Base-by-base conservation (phyloP, 1,139 yeast genomes). In the Suhomyces maxii region DNA sequence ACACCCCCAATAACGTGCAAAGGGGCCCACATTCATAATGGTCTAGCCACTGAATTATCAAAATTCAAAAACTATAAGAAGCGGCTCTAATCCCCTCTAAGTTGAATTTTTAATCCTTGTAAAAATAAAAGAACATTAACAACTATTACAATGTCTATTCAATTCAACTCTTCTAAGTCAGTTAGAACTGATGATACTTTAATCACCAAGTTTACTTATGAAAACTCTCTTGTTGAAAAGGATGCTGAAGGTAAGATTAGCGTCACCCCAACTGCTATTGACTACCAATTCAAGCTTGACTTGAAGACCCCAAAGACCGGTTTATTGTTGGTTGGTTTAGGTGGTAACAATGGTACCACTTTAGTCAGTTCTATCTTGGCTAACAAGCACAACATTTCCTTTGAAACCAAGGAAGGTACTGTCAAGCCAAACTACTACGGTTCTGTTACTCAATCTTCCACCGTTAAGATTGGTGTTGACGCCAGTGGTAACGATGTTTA, bases 301-400 rank as follows among this genome's bases (percentile, higher is more conserved):
- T 77, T 89, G 65, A 79, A 77, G 53, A 84, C 86, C 46, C 96
- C 97, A 57, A 89, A 86, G 71, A 81, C 90, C 46, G 98, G 97
- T 63, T 76, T 91, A 53, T 72, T 91, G 82, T 79, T 91, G 56
- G 97, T 91, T 45, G 98, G 98, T 57, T 79, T 90, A 57, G 98
- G 97, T 60, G 98, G 98, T 71, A 91, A 91, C 77, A 91, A 91
- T 64, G 98, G 98, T 69, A 80, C 97, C 52, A 91, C 98, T 25
- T 77, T 91, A 59, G 81, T 90, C 50, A 90, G 95, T 44, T 86
- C 97, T 14, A 79, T 86, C 45, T 80, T 87, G 57, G 96, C 97
- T 51, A 91, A 91, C 76, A 89, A 87, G 63, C 79, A 87, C 68
- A 78, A 86, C 54, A 70, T 91, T 53, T 71, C 81, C 44, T 91